These are phyloP conservation scores for Phytomonas sp. DNA, from an alignment of 208 protist species.

Conservation along the genomic window DNA sequence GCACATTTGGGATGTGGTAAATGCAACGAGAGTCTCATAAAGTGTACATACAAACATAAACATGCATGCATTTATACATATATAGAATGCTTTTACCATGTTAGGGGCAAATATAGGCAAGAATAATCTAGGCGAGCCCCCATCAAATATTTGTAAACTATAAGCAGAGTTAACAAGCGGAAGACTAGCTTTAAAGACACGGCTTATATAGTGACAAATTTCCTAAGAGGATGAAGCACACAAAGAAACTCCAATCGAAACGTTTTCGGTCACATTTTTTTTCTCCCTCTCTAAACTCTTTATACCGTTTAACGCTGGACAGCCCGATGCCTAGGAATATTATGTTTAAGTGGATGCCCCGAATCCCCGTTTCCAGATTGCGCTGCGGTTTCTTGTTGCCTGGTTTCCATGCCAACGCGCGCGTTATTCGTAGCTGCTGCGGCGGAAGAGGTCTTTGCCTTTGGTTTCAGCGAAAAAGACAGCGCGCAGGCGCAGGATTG, in stretches of 20 bases:
- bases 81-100: background rate
- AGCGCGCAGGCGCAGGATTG: constrained; percentile 83
- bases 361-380: background rate
- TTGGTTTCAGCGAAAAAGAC: constrained; percentile 81
- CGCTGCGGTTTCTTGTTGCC: background rate
- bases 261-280: background rate
- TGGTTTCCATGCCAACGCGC: background rate
- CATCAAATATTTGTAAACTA: background rate
- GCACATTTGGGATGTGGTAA: background rate
- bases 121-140: background rate
- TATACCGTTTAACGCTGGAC: background rate
- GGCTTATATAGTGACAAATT: background rate
- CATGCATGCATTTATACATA: background rate
- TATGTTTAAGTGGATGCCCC: background rate
- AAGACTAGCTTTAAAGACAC: background rate
- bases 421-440: background rate
- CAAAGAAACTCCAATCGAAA: background rate
- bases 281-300: background rate
- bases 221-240: background rate
- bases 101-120: background rate
- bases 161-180: background rate
- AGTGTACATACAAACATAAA: background rate
- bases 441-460: constrained; percentile 9
- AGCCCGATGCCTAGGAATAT: background rate
- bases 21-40: background rate